Evolutionary conservation across 495 filamentous ascomycete genomes (phyloP), one percentile per base, ranked within the genome.

Genomic region (Friedmanniomyces simplex): DNA sequence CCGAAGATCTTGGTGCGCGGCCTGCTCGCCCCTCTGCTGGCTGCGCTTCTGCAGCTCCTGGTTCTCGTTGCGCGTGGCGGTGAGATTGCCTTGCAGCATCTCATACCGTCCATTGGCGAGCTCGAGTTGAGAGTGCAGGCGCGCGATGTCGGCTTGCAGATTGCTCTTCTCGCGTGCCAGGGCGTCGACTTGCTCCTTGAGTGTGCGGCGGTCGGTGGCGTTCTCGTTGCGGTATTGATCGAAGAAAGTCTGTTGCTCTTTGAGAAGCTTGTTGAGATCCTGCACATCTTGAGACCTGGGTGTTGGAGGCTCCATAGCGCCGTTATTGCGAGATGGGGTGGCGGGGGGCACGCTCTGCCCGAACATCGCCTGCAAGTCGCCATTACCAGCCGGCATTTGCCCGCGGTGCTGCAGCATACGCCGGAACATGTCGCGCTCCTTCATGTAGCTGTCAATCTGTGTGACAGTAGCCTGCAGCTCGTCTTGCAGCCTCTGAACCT

Each of bases 371-470:
- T 74, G 24, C 80, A 83, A 71, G 64, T 93, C 87, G 5, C 76
- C 73, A 7, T 78, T 71, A 16, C 74, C 69, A 1, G 34, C 24
- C 11, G 76, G 77, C 30, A 83, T 74, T 62, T 89, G 85, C 11
- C 83, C 84, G 57, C 82, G 77, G 56, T 85, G 80, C 57, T 88
- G 82, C 14, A 96, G 80, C 82, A 96, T 93, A 41, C 89, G 88
- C 28, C 89, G 82, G 83, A 95, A 96, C 79, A 95, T 96, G 64
- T 99, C 91, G 34, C 93, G 82, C 72, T 99, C 93, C 66, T 88
- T 88, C 49, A 91, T 86, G 62, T 95, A 95, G 69, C 89, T 95
- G 74, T 96, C 85, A 30, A 87, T 86, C 59, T 88, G 84, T 7
- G 86, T 81, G 3, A 84, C 77, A 48, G 93, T 80, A 32, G 85